Evolutionary conservation across 352 stramenopile genomes (phyloP), one percentile per base, ranked within the genome.

Genomic region (Phytophthora fragariae): DNA sequence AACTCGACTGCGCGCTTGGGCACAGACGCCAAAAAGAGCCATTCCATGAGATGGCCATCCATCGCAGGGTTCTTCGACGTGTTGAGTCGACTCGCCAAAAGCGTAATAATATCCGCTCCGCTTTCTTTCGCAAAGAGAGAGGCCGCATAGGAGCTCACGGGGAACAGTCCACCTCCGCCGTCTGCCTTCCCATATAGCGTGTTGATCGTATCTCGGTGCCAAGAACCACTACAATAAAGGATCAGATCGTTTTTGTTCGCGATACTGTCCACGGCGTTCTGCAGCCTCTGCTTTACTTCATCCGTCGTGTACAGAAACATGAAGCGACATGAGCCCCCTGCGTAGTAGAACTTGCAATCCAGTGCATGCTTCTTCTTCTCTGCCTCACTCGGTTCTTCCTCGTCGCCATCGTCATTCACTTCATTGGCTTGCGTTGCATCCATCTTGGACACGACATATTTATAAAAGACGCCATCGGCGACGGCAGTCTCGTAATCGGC

Each of bases 301-400:
- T 52, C 1, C 17, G 65, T 70, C 7, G 60, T 9, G 52, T 46
- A 72, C 49, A 68, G 50, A 54, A 74, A 75, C 66, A 79, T 75
- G 62, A 76, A 76, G 12, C 62, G 58, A 50, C 68, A 76, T 27
- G 64, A 72, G 4, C 68, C 67, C 29, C 68, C 72, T 53, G 68
- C 68, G 61, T 73, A 80, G 55, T 72, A 80, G 37, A 80, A 65
- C 47, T 80, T 80, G 12, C 59, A 56, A 50, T 55, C 7, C 29
- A 77, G 6, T 2, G 55, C 44, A 33, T 73, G 19, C 14, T 17
- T 55, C 56, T 68, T 70, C 50, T 64, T 66, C 27, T 67, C 50
- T 2, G 41, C 39, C 14, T 54, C 61, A 21, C 35, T 53, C 27
- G 29, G 29, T 27, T 29, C n/a, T 68, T 31, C 57, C 6, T 53